Base-by-base conservation (phyloP, 2,329 filamentous ascomycete genomes). In the Ophiosphaerella korrae region DNA sequence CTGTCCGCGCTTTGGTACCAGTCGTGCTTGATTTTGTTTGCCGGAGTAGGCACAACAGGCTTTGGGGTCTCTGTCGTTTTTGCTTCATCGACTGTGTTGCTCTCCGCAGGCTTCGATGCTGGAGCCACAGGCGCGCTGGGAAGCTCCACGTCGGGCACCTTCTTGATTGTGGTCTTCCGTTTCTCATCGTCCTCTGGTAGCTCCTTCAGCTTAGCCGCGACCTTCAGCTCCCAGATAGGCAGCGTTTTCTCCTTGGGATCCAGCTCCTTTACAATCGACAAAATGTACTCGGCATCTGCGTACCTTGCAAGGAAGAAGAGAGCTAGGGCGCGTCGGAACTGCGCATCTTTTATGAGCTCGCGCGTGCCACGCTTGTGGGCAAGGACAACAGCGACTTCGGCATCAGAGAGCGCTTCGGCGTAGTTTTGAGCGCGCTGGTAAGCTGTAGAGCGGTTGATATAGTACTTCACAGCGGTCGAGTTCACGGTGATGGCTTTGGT, bases 361-460 rank as follows among this genome's bases (percentile, higher is more conserved):
- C 89, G 85, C 64, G 87, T 88, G 29, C 83, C 89, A 35, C 93
- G 88, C 55, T 87, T 80, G 38, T 94, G 82, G 1, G 91, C 89
- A 18, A 83, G 80, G 2, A 84, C 78, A 48, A 84, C 80, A 43
- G 85, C 78, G 34, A 74, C 64, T 42, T 80, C 75, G 45, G 78
- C 78, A 55, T 81, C 79, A 40, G 62, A 52, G 26, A 81, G 75
- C n/a, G 58, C 79, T 52, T 85, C 74, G 18, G 77, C 66, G 37
- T 81, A 76, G 39, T 64, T 67, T 33, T 78, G 79, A 2, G 82
- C 79, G 52, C 89, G 84, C 42, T 90, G 82, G 68, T 92, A 87
- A 34, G 90, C 90, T 36, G 87, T 91, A 4, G 91, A 89, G 16
- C 93, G 90, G 60, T 88, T 86, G 56, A 94, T 84, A 55, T 93